phyloP scores from a whole-genome alignment of 768 basidiomycete species.

The Boletus pseudo-olivaceus region DNA sequence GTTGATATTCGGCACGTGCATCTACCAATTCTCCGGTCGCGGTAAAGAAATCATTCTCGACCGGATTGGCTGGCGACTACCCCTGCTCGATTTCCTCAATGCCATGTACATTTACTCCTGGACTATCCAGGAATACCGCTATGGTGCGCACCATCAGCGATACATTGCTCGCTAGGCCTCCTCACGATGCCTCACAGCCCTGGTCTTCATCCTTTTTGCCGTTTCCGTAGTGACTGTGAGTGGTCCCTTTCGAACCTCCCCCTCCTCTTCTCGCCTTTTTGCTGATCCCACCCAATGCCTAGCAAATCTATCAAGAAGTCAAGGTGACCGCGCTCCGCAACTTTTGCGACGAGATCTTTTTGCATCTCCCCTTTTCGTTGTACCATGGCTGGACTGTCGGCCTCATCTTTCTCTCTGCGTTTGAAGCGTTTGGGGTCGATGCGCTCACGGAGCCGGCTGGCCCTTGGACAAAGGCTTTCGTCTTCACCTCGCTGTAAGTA shows the following conservation, averaged over 20 bases:
- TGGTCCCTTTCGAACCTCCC: neutral
- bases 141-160: constrained; percentile 28
- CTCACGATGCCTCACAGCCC: constrained; percentile 26
- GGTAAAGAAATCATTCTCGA: constrained; percentile 60
- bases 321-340: constrained; percentile 51
- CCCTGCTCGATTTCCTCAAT: constrained; percentile 61
- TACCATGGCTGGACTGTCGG: constrained; percentile 62
- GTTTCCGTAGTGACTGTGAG: constrained; percentile 51
- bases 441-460: constrained; percentile 49
- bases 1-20: constrained; percentile 59
- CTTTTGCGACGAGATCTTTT: constrained; percentile 55
- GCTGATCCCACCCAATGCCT: neutral
- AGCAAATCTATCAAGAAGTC: constrained; percentile 66
- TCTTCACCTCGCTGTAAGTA: constrained; percentile 51
- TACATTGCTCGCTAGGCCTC: neutral
- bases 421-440: constrained; percentile 61
- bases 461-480: constrained; percentile 59
- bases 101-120: constrained; percentile 62
- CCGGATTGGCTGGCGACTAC: constrained; percentile 63
- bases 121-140: constrained; percentile 48
- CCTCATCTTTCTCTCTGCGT: constrained; percentile 51
- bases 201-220: constrained; percentile 41
- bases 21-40: constrained; percentile 54
- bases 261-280: too few relatives aligned
- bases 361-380: constrained; percentile 72